A percentile compares a stretch with the other conserved stretches of the same genome.
Evolutionary conservation across 331 rosid species (phyloP).

Genomic region (Quercus phellos): DNA sequence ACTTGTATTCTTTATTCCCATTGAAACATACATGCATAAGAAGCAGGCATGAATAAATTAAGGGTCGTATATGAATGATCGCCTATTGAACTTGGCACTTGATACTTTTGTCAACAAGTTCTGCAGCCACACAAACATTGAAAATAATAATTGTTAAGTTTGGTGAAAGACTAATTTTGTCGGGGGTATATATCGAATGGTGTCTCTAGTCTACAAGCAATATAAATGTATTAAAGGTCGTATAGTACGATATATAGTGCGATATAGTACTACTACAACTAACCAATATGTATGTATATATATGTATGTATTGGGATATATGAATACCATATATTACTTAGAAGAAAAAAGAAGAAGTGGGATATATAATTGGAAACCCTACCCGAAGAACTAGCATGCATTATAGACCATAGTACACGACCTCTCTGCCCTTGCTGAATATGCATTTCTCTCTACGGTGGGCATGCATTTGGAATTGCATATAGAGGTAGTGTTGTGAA

Average conservation of each 20-base stretch:
- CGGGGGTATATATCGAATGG: conserved; percentile 2
- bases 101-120: background rate
- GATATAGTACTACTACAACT: too few relatives aligned
- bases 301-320: too few relatives aligned
- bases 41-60: too few relatives aligned
- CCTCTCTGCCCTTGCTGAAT: background rate
- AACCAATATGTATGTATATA: too few relatives aligned
- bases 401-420: background rate
- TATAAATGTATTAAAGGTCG: background rate
- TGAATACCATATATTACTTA: too few relatives aligned
- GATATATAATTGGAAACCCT: background rate
- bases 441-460: background rate
- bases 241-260: too few relatives aligned
- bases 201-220: background rate
- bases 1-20: too few relatives aligned
- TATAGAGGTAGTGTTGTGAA: conserved; percentile 13
- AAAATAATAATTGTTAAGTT: background rate
- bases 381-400: background rate
- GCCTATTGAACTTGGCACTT: conserved; percentile 18
- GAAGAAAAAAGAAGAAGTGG: conserved; percentile 9
- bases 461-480: background rate
- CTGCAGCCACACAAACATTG: conserved; percentile 6
- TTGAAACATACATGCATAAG: too few relatives aligned
- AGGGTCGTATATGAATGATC: conserved; percentile 14
- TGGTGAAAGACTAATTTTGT: conserved; percentile 9